phyloP scores from a whole-genome alignment of 768 basidiomycete species.

The Lentinula lateritia region DNA sequence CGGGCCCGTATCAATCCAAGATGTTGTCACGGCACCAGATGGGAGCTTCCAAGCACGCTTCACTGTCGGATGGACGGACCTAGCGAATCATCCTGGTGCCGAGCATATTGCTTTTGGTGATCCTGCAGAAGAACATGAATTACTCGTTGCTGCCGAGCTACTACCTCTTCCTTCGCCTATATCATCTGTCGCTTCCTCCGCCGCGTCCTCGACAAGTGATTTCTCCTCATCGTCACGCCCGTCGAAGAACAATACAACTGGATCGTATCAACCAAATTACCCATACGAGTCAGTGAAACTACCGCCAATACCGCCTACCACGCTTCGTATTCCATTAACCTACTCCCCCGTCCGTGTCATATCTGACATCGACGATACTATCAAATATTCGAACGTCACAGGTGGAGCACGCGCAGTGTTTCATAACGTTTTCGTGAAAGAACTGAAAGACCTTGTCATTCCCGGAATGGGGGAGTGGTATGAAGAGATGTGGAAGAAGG shows the following conservation, averaged over 20 bases:
- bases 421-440: conserved; percentile 88
- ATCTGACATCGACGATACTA: conserved; percentile 93
- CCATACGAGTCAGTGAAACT: background rate
- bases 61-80: conserved; percentile 59
- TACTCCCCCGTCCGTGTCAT: conserved; percentile 70
- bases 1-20: conserved; percentile 40
- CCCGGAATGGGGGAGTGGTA: conserved; percentile 85
- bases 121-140: conserved; percentile 42
- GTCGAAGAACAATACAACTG: background rate
- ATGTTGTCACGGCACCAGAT: conserved; percentile 56
- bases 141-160: conserved; percentile 51
- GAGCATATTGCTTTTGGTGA: conserved; percentile 56
- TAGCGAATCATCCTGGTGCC: conserved; percentile 56
- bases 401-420: conserved; percentile 80
- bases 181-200: conserved; percentile 2
- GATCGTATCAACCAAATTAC: background rate
- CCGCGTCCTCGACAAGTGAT: conserved; percentile 8
- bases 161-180: conserved; percentile 30
- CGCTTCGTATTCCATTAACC: conserved; percentile 45
- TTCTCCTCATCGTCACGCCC: background rate
- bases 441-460: conserved; percentile 71
- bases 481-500: conserved; percentile 55
- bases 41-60: conserved; percentile 71
- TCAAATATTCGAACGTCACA: conserved; percentile 76
- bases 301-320: background rate